Conservation (phyloP, 1,284 basidiomycete species). For the Chondrostereum purpureum region DNA sequence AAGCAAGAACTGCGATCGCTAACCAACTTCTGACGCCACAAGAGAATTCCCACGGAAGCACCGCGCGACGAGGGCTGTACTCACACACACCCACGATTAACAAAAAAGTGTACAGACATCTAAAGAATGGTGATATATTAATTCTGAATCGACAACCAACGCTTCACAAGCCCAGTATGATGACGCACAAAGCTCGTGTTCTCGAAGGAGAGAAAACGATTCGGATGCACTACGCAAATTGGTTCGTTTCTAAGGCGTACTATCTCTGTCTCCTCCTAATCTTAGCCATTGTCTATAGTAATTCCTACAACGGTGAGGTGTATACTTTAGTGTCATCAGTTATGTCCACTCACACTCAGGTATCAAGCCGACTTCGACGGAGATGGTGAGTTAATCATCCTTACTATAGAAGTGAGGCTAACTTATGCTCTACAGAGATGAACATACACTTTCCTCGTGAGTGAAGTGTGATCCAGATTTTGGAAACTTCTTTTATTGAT, state of each 20-base stretch:
- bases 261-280: not conserved
- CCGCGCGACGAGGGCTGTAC: slow-evolving; percentile 50
- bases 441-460: slow-evolving; percentile 98
- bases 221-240: slow-evolving; percentile 99
- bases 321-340: slow-evolving; percentile 7
- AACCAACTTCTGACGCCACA: slow-evolving; percentile 94
- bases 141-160: slow-evolving; percentile 98
- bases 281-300: slow-evolving; percentile 44
- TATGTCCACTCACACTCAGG: slow-evolving; percentile 9
- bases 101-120: slow-evolving; percentile 97
- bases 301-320: slow-evolving; percentile 90
- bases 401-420: slow-evolving; percentile 13
- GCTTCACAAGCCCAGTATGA: slow-evolving; percentile 99
- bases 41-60: slow-evolving; percentile 51
- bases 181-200: slow-evolving; percentile 94
- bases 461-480: too few species aligned
- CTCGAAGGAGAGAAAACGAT: slow-evolving; percentile 97
- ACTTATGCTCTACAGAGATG: slow-evolving; percentile 71
- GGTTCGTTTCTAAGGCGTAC: slow-evolving; percentile 44
- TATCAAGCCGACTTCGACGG: slow-evolving; percentile 93
- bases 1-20: slow-evolving; percentile 93
- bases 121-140: slow-evolving; percentile 92
- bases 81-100: slow-evolving; percentile 76
- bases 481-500: too few species aligned
- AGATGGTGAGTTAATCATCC: slow-evolving; percentile 56